Base-by-base conservation (phyloP, 2,329 filamentous ascomycete species). In the Lasiodiplodia gonubiensis region DNA sequence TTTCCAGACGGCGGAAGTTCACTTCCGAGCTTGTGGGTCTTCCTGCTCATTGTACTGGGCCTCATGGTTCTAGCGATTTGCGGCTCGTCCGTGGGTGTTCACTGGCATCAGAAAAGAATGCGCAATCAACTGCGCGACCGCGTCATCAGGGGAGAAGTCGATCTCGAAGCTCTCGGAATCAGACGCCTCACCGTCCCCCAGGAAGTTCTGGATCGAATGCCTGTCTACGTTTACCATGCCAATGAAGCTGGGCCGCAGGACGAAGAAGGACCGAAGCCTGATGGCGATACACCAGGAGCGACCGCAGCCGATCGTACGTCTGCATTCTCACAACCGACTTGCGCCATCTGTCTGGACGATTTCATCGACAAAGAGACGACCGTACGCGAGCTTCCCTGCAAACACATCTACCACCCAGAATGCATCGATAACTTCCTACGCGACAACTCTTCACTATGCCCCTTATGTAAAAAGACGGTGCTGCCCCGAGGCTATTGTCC, bases 391-490 rank as follows among this genome's bases (percentile, higher is more conserved):
- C 83, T 98, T 2, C 89, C 92, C 0, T 99, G 95, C 73, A 89
- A 91, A 0, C 95, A 99, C 76, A 94, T 98, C 67, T 99, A 94
- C 78, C 94, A 99, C 71, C 90, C 92, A 0, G 90, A 92, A 70
- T 99, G 95, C 74, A 94, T 98, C 70, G 94, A 98, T 74, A 86
- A 89, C 25, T 97, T 95, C 73, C 83, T 98, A 14, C 84, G 86
- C 52, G 85, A 89, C 66, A 90, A 90, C 75, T 96, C 92, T 75
- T 96, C 92, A 21, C 84, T 97, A 2, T 99, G 95, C 74, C 94
- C 95, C 0, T 83, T 97, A 72, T 99, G 95, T 83, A 97, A 97
- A 77, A 87, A 90, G 69, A 92, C 87, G 60, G 92, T 94, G 73
- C 80, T 97, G 0, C 93, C 94, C 73, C 77, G 72, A 81, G 92